These are phyloP conservation scores for Teratosphaeria epicoccoides DNA, from an alignment of 2,329 filamentous ascomycete species.

Conservation along the genomic window DNA sequence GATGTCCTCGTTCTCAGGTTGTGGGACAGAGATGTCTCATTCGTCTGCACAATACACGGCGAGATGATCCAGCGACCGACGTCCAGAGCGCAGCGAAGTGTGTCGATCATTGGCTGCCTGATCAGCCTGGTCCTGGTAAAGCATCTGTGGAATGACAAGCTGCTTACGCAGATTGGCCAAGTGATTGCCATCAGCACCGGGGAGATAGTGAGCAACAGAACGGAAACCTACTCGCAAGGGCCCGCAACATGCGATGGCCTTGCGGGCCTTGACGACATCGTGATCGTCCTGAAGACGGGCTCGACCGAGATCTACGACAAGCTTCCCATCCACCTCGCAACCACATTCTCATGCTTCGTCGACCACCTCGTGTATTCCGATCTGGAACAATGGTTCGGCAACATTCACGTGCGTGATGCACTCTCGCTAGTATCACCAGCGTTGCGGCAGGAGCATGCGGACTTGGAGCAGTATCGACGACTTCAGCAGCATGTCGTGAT, in stretches of 20 bases:
- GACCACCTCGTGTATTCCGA: slow-evolving; percentile 39
- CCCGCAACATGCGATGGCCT: neutral
- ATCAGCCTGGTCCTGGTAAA: slow-evolving; percentile 5
- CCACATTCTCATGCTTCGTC: slow-evolving; percentile 41
- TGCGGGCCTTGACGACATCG: slow-evolving; percentile 29
- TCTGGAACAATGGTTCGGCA: slow-evolving; percentile 31
- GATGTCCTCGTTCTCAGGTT: too few relatives aligned
- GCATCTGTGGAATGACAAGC: slow-evolving; percentile 1
- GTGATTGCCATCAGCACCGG: neutral
- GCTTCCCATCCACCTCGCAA: slow-evolving; percentile 41
- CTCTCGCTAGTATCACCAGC: slow-evolving; percentile 3
- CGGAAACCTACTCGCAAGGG: neutral
- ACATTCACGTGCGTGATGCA: slow-evolving; percentile 19
- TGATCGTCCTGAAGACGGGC: slow-evolving; percentile 46
- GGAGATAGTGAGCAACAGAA: neutral
- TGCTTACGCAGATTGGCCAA: neutral
- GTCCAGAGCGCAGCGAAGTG: slow-evolving; percentile 3
- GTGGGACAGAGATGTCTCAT: neutral
- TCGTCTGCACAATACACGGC: neutral
- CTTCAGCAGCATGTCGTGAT: slow-evolving; percentile 1
- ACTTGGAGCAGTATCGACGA: slow-evolving; percentile 1
- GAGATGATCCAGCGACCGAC: neutral
- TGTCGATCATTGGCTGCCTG: slow-evolving; percentile 4
- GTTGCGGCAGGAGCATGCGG: neutral
- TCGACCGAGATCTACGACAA: slow-evolving; percentile 44